Evolutionary conservation across 148 eudicot species (phyloP), one percentile per base, ranked within the genome.

Genomic region (Fagopyrum homotropicum): DNA sequence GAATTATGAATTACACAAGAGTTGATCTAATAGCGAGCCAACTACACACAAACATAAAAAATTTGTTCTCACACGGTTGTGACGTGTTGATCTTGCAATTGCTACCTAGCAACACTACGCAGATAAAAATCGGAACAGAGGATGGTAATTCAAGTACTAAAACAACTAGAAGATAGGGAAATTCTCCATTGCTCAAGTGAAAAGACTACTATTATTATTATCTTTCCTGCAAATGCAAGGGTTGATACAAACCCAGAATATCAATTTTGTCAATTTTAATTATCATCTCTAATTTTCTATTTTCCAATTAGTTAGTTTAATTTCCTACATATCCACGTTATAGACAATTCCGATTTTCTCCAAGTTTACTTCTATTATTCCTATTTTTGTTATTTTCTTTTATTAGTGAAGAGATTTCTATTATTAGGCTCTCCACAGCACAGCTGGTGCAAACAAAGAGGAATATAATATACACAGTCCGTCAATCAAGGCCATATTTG

Each of bases 131-230:
- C 4, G 2, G n/a, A 5, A 66, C 30, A 66, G 9, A 66, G 43
- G 47, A 61, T 61, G 44, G 69, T 29, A 61, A 29, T 4, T 29
- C 29, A 29, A 11, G 44, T 15, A 66, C 6, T 15, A 61, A 61
- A 61, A 61, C 68, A 61, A 9, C 15, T 26, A 61, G 68, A 29
- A 61, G 68, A 61, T 61, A 61, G 68, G 68, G 40, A 43, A 66
- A 40, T 4, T 14, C 47, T 66, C n/a, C 71, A 66, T 40, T 40
- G 46, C 47, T 66, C 7, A 6, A 14, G 12, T 66, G 30, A 43
- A 43, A 43, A 15, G 22, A 43, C 2, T 49, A 2, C 52, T 49
- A 49, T 49, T 8, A 35, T 35, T 49, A 49, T 8, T 8, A 2
- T 49, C 52, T 49, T 49, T 12, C 12, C 52, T 49, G 52, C 52